phyloP scores from a whole-genome alignment of 768 basidiomycete species.

The Auricularia heimuer region DNA sequence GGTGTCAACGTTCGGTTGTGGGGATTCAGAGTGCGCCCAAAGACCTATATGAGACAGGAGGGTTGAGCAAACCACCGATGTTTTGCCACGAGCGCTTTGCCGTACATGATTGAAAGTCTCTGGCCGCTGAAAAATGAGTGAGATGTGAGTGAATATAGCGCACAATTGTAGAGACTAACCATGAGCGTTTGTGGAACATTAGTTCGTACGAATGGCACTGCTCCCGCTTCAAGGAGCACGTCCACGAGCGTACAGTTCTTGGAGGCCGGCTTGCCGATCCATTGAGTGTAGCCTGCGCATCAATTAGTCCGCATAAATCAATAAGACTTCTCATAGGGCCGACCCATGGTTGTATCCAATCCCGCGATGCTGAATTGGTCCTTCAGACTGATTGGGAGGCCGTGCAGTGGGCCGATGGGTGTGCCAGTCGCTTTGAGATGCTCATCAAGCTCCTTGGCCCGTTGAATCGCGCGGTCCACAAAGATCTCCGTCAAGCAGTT shows the following conservation, averaged over 20 bases:
- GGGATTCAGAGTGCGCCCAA: slow-evolving; percentile 72
- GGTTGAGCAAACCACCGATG: background rate
- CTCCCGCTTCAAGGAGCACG: slow-evolving; percentile 54
- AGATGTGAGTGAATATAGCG: background rate
- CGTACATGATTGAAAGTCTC: slow-evolving; percentile 66
- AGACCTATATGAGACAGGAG: slow-evolving; percentile 17
- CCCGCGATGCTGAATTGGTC: slow-evolving; percentile 65
- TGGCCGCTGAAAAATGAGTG: slow-evolving; percentile 39
- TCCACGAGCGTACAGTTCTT: slow-evolving; percentile 55
- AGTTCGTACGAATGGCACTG: slow-evolving; percentile 61
- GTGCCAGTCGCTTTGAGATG: slow-evolving; percentile 51
- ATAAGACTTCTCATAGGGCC: background rate
- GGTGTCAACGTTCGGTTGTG: slow-evolving; percentile 57
- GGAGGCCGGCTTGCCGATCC: slow-evolving; percentile 51
- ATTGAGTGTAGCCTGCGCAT: slow-evolving; percentile 55
- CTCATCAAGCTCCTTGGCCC: slow-evolving; percentile 59
- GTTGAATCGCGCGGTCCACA: slow-evolving; percentile 53
- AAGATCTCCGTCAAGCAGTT: slow-evolving; percentile 84
- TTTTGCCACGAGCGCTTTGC: background rate
- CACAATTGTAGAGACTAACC: slow-evolving; percentile 28
- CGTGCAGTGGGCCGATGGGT: slow-evolving; percentile 63
- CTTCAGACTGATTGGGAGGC: slow-evolving; percentile 65
- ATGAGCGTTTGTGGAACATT: slow-evolving; percentile 70
- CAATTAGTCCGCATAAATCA: background rate
- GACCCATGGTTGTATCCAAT: slow-evolving; percentile 60